Evolutionary conservation across 1,139 yeast genomes (phyloP).

Genomic region (Geotrichum candidum): DNA sequence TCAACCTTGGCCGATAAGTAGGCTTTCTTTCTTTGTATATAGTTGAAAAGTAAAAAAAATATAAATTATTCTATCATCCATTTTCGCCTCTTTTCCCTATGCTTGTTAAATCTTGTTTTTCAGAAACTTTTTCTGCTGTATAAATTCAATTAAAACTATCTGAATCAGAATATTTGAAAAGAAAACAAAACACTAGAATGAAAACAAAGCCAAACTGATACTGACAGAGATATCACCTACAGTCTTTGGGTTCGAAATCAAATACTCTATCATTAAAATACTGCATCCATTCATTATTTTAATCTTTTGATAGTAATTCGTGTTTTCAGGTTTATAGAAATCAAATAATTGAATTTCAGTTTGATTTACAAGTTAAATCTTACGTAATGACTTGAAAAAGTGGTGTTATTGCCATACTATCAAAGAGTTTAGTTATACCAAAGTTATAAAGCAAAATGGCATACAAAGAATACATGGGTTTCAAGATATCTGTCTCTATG

Average conservation of each 20-base stretch:
- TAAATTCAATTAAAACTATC: not conserved
- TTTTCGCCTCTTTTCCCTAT: not conserved
- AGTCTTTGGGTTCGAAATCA: constrained; percentile 23
- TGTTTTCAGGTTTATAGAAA: too few relatives aligned
- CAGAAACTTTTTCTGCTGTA: not conserved
- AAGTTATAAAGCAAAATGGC: too few relatives aligned
- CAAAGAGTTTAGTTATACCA: too few relatives aligned
- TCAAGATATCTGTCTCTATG: too few relatives aligned
- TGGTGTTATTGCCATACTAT: too few relatives aligned
- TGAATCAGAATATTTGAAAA: not conserved
- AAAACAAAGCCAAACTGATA: constrained; percentile 13
- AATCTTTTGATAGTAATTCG: too few relatives aligned
- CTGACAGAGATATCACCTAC: constrained; percentile 25
- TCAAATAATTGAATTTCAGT: too few relatives aligned
- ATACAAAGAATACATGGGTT: too few relatives aligned
- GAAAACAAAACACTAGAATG: not conserved
- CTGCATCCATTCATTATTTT: constrained; percentile 8
- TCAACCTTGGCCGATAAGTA: constrained; percentile 9
- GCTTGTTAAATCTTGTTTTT: not conserved
- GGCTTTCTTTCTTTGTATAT: not conserved
- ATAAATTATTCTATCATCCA: not conserved
- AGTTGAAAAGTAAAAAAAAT: not conserved
- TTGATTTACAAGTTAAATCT: too few relatives aligned
- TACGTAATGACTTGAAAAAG: too few relatives aligned
- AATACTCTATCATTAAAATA: constrained; percentile 20